Conservation (phyloP, 2,329 filamentous ascomycete species). For the Venturia nashicola region DNA sequence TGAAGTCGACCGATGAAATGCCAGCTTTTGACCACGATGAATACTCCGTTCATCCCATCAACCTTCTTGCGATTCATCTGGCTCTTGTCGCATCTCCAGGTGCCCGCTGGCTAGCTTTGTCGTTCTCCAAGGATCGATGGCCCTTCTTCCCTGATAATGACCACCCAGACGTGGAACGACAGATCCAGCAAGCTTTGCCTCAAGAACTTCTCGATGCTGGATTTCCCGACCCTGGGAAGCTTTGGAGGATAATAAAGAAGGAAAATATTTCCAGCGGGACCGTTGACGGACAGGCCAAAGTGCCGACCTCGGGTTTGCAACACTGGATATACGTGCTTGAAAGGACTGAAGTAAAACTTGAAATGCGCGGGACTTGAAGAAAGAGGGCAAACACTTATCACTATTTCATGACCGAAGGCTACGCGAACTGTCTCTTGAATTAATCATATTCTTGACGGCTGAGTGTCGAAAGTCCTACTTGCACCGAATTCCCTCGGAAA, state of each 20-base stretch:
- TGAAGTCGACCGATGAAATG: neutral
- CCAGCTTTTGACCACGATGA: neutral
- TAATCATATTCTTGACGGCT: neutral
- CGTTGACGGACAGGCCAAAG: neutral
- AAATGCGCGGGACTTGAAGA: neutral
- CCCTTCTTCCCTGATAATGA: slow-evolving; percentile 18
- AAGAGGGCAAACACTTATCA: neutral
- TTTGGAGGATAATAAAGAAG: slow-evolving; percentile 4
- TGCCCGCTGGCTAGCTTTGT: slow-evolving; percentile 28
- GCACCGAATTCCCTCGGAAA: neutral
- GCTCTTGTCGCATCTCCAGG: slow-evolving; percentile 24
- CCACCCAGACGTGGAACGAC: neutral
- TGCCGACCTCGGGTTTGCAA: neutral
- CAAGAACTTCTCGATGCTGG: neutral
- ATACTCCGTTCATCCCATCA: slow-evolving; percentile 22
- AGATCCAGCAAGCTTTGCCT: neutral
- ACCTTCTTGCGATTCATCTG: slow-evolving; percentile 28
- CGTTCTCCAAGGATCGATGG: slow-evolving; percentile 27
- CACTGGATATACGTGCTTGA: slow-evolving; percentile 5
- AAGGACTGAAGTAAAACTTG: neutral
- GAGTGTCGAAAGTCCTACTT: neutral
- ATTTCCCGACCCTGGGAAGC: slow-evolving; percentile 2
- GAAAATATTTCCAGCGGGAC: neutral
- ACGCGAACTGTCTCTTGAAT: neutral
- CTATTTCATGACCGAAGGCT: neutral